Conservation (phyloP, 306 rosid genomes). For the Bauhinia variegata region DNA sequence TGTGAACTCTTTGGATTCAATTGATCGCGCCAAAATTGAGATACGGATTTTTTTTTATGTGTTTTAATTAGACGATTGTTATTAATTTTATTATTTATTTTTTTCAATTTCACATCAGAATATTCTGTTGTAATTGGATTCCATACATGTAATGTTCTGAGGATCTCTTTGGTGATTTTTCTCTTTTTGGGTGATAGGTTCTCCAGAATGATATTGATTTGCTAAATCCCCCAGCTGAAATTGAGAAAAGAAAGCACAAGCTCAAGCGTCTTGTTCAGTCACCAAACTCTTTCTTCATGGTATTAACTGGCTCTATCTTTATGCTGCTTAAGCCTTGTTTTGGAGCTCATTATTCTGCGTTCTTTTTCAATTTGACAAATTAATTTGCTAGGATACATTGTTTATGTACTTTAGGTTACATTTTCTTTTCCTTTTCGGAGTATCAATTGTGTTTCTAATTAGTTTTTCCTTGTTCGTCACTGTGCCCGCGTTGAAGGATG, state of each 20-base stretch:
- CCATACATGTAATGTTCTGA: too few relatives aligned
- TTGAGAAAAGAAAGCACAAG: slow-evolving; percentile 39
- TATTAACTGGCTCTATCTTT: not conserved
- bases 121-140: too few relatives aligned
- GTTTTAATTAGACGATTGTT: too few relatives aligned
- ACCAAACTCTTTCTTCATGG: slow-evolving; percentile 41
- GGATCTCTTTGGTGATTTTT: not conserved
- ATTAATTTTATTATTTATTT: too few relatives aligned
- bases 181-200: slow-evolving; percentile 18
- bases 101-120: too few relatives aligned
- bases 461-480: not conserved
- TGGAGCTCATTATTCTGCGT: not conserved
- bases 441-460: not conserved
- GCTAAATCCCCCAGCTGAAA: slow-evolving; percentile 38
- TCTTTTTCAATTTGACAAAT: not conserved
- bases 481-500: slow-evolving; percentile 23
- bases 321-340: not conserved
- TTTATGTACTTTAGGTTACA: too few relatives aligned
- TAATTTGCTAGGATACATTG: not conserved
- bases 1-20: too few relatives aligned
- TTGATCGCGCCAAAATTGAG: too few relatives aligned
- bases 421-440: not conserved
- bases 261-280: slow-evolving; percentile 41
- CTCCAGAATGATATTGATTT: slow-evolving; percentile 38
- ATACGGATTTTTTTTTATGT: too few relatives aligned